Conservation (phyloP, 345 rosid species). For the Capsella bursapastoris region DNA sequence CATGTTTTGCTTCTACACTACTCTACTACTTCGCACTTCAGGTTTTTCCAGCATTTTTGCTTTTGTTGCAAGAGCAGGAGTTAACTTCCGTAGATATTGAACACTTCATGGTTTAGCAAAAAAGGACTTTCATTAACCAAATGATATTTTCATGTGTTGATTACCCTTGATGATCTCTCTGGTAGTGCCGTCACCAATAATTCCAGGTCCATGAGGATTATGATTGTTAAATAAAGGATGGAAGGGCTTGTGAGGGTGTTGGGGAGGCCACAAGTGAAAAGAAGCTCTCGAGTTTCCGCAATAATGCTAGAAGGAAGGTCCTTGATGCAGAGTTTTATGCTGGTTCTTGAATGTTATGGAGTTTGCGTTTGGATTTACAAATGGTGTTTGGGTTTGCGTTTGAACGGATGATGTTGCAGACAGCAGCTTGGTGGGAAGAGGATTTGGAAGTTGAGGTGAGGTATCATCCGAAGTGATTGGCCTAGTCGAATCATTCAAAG, state of each 20-base stretch:
- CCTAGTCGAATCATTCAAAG: slow-evolving; percentile 48
- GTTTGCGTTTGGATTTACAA: neutral
- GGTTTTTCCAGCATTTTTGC: slow-evolving; percentile 60
- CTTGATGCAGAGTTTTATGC: slow-evolving; percentile 23
- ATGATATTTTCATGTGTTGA: slow-evolving; percentile 55
- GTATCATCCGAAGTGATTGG: slow-evolving; percentile 58
- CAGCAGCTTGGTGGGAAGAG: slow-evolving; percentile 80
- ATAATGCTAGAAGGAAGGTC: neutral
- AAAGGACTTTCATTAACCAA: slow-evolving; percentile 14
- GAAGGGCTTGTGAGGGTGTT: slow-evolving; percentile 68
- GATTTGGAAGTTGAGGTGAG: slow-evolving; percentile 55
- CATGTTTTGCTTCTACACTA: neutral
- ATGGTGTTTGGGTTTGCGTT: neutral
- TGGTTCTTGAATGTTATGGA: neutral
- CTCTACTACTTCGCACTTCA: slow-evolving; percentile 36
- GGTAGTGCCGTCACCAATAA: slow-evolving; percentile 54
- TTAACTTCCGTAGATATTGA: neutral
- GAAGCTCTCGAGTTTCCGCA: slow-evolving; percentile 59
- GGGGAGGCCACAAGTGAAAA: slow-evolving; percentile 67
- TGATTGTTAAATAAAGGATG: slow-evolving; percentile 54
- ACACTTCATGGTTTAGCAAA: neutral
- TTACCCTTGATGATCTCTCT: slow-evolving; percentile 65
- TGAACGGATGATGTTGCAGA: slow-evolving; percentile 47
- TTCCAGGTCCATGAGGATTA: slow-evolving; percentile 55
- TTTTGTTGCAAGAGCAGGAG: neutral